These are phyloP conservation scores for Diaporthe australafricana DNA, from an alignment of 2,329 filamentous ascomycete genomes.

Conservation along the genomic window DNA sequence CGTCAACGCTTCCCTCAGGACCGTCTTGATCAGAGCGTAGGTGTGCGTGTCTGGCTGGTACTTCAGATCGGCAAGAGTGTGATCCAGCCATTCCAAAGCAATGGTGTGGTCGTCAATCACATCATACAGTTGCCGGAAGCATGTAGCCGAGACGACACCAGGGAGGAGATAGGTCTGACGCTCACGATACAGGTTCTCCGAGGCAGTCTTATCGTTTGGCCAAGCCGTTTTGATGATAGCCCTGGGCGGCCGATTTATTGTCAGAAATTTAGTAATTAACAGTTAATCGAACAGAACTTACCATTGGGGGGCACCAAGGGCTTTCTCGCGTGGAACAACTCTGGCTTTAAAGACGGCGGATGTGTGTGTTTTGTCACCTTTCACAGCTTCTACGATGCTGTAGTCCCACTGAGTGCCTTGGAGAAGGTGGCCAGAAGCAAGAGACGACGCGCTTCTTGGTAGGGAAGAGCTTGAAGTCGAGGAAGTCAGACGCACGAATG, in stretches of 20 bases:
- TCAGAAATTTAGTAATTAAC: too few relatives aligned
- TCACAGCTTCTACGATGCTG: background rate
- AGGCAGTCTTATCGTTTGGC: background rate
- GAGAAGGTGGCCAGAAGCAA: background rate
- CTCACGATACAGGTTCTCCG: background rate
- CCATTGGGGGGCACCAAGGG: background rate
- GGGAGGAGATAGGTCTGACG: background rate
- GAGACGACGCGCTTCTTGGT: background rate
- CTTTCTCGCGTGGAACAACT: background rate
- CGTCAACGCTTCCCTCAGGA: background rate
- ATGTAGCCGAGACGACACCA: background rate
- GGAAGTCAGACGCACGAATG: background rate
- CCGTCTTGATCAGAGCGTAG: background rate
- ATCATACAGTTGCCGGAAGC: constrained; percentile 1
- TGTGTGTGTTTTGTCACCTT: background rate
- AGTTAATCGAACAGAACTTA: background rate
- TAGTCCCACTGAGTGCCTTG: background rate
- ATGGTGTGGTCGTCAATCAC: background rate
- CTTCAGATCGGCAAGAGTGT: background rate
- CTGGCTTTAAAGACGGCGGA: background rate
- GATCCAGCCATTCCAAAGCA: background rate
- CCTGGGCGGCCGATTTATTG: background rate
- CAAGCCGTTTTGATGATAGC: background rate
- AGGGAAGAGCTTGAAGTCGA: background rate
- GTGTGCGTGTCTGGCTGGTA: background rate